Evolutionary conservation across 73 alveolate genomes (phyloP).

Genomic region (Symbiodinium pilosum): DNA sequence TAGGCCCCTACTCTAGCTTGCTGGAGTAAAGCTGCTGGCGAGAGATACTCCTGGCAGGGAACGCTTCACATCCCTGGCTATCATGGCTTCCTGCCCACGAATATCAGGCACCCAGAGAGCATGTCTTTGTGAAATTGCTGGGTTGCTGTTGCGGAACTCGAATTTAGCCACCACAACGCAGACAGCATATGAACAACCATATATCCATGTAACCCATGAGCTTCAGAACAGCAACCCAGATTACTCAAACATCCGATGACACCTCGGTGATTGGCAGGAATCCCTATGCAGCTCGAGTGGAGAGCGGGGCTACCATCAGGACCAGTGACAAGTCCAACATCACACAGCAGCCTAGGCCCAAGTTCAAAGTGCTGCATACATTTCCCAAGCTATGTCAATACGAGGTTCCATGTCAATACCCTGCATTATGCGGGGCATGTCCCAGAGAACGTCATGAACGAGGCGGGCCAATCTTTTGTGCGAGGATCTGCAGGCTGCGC

Average conservation of each 20-base stretch:
- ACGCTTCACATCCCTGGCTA: constrained; percentile 65
- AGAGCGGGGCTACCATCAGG: constrained; percentile 34
- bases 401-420: constrained; percentile 56
- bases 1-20: too few relatives aligned
- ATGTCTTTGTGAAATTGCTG: not conserved
- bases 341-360: constrained; percentile 25
- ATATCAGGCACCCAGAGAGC: not conserved
- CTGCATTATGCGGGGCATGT: constrained; percentile 45
- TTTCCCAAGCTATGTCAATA: not conserved
- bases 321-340: constrained; percentile 76
- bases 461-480: not conserved
- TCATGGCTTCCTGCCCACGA: constrained; percentile 49
- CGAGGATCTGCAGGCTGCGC: not conserved
- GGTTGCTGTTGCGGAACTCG: not conserved
- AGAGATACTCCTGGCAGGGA: not conserved
- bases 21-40: too few relatives aligned
- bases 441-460: constrained; percentile 40
- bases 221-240: too few relatives aligned
- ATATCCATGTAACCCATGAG: too few relatives aligned
- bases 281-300: constrained; percentile 57
- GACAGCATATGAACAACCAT: too few relatives aligned
- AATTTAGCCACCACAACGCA: too few relatives aligned
- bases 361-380: not conserved
- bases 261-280: constrained; percentile 14
- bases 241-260: too few relatives aligned